phyloP scores from a whole-genome alignment of 192 early-diverging fungal genomes.

The Dispira parvispora region DNA sequence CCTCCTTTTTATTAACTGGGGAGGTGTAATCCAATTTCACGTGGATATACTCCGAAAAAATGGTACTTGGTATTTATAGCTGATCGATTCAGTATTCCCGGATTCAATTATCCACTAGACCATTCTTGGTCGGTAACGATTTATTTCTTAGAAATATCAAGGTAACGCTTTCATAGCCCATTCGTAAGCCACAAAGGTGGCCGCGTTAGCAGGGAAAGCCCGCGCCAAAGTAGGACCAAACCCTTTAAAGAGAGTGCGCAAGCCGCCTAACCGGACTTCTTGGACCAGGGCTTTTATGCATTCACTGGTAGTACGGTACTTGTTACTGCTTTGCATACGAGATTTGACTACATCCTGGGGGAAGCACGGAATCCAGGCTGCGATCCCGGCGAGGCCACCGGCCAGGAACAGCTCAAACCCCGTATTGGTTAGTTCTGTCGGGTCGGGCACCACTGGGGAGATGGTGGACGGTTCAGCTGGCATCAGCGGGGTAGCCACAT shows the following conservation, averaged over 20 bases:
- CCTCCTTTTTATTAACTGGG: too few relatives aligned
- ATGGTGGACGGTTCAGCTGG: not conserved
- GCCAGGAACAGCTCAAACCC: conserved; percentile 19
- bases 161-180: conserved; percentile 29
- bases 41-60: too few relatives aligned
- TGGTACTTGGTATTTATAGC: too few relatives aligned
- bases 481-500: not conserved
- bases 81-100: too few relatives aligned
- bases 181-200: conserved; percentile 50
- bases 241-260: conserved; percentile 28
- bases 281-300: conserved; percentile 12
- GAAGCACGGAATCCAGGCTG: conserved; percentile 21
- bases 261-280: conserved; percentile 19
- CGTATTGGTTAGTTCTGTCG: not conserved
- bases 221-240: conserved; percentile 32
- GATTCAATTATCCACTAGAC: not conserved
- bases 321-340: conserved; percentile 31
- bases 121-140: not conserved
- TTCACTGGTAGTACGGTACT: not conserved
- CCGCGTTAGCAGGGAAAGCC: conserved; percentile 52
- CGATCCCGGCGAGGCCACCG: conserved; percentile 24
- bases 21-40: too few relatives aligned
- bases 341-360: conserved; percentile 61
- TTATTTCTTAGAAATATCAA: not conserved
- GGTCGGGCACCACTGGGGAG: too few relatives aligned